Evolutionary conservation across 148 eudicot species (phyloP).

Genomic region (Spergularia bocconei): DNA sequence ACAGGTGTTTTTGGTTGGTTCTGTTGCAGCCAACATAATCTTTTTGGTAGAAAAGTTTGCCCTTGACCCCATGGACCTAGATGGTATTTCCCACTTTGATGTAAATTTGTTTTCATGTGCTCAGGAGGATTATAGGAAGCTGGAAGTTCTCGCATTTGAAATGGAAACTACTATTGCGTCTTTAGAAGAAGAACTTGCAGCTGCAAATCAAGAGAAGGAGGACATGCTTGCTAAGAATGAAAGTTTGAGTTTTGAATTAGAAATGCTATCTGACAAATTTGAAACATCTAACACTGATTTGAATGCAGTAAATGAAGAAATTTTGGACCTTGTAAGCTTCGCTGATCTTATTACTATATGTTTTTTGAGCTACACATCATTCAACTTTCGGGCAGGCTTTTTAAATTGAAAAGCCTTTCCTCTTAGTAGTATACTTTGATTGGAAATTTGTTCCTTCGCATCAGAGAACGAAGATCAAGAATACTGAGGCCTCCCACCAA

Average conservation of each 20-base stretch:
- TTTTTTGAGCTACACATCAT: background rate
- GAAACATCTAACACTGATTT: constrained; percentile 50
- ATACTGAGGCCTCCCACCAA: constrained; percentile 42
- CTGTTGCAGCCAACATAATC: background rate
- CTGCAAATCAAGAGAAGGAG: constrained; percentile 61
- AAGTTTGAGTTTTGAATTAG: constrained; percentile 60
- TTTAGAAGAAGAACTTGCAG: constrained; percentile 67
- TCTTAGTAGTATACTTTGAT: background rate
- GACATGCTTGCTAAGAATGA: constrained; percentile 48
- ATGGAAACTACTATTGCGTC: constrained; percentile 94
- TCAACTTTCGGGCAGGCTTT: background rate
- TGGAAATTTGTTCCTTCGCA: constrained; percentile 22
- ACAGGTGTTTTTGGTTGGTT: background rate
- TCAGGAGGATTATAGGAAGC: constrained; percentile 75
- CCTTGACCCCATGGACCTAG: background rate
- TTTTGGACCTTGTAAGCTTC: constrained; percentile 60
- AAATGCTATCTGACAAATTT: constrained; percentile 53
- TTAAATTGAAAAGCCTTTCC: background rate
- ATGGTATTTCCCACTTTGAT: background rate
- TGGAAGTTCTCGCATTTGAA: constrained; percentile 96
- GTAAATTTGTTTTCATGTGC: constrained; percentile 15
- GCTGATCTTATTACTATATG: background rate
- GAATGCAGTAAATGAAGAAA: constrained; percentile 50
- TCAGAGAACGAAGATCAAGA: constrained; percentile 59
- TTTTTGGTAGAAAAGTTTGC: background rate